Base-by-base conservation (phyloP, 2,329 filamentous ascomycete species). In the Aspergillus pseudoviridinutans region DNA sequence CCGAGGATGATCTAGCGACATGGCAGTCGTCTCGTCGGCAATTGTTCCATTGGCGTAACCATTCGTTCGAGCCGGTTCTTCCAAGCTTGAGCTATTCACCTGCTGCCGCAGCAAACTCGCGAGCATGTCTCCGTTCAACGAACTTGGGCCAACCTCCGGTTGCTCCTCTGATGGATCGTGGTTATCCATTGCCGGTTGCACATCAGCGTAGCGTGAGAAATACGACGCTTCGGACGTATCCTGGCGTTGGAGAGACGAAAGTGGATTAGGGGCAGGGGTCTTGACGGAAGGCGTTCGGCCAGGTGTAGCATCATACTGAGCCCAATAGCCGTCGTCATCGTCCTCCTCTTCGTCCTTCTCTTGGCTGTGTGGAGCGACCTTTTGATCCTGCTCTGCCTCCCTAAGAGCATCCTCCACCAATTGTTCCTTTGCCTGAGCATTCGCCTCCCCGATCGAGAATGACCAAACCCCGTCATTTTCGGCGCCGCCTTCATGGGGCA, bases 271-370 rank as follows among this genome's bases (percentile, higher is more conserved):
- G 9, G 66, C 73, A 41, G 73, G 72, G 55, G 65, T 69, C 54
- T 77, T 76, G 38, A 66, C 64, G 1, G 75, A 74, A 9, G 82
- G 82, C 12, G 82, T 83, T 51, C 76, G 68, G 32, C 76, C 77
- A 1, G 83, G 82, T 2, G 82, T 84, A 53, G 78, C 76, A 70
- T 86, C 84, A 64, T 88, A 87, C 63, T 82, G 80, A 3, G 82
- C 84, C 85, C 85, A 88, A 70, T 88, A 88, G 61, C 82, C 81
- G 60, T 84, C 84, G 53, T 87, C 84, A 56, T 86, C 83, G 22
- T 83, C 81, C 1, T 81, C 79, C 3, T 82, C 79, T n/a, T 76
- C 69, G 6, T 68, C 64, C 51, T 71, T 62, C 38, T 65, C 55
- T 25, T 66, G 51, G n/a, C 54, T 54, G 8, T 62, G 58, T 7